Evolutionary conservation across 2,329 filamentous ascomycete genomes (phyloP), one percentile per base, ranked within the genome.

Genomic region (Fusarium proliferatum): DNA sequence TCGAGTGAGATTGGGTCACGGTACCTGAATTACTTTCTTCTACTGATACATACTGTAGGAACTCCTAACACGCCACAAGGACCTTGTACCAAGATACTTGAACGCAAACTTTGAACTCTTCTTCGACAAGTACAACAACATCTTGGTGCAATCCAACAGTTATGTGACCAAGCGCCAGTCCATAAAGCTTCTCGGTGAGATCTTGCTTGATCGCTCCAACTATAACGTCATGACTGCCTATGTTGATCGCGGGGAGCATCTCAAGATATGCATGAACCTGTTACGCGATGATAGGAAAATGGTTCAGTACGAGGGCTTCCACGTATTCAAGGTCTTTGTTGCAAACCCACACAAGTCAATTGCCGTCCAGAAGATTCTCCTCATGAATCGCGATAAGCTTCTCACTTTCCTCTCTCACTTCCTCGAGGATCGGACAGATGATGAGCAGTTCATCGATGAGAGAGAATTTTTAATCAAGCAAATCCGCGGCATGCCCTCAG

Each of bases 261-360:
- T 99, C 77, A 99, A 99, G 85, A 93, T 98, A 73, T 96, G 95
- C 85, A 99, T 99, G 96, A 98, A 97, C 82, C 87, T 99, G 67
- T 86, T 99, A 69, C 92, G 95, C 76, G 96, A 98, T 82, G 96
- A 98, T 82, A 91, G 96, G 76, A 96, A 97, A 83, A 99, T 99
- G 95, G 96, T 99, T 71, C 96, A 98, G 83, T 99, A 99, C 81
- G 96, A 99, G 82, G 96, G 95, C 12, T 99, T 99, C 82, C 96
- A 99, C 81, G 96, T 99, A 46, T 99, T 99, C 88, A 99, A 99
- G 87, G 96, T 99, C 71, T 99, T 99, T 83, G 96, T 98, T 61
- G 96, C 96, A 68, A 99, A 99, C 81, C 96, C 96, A 12, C 95
- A 98, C 86, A 99, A 99, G 85, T 97, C 94, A n/a, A 88, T 96